Evolutionary conservation across 768 basidiomycete species (phyloP).

Genomic region (Lepiota subincarnata): DNA sequence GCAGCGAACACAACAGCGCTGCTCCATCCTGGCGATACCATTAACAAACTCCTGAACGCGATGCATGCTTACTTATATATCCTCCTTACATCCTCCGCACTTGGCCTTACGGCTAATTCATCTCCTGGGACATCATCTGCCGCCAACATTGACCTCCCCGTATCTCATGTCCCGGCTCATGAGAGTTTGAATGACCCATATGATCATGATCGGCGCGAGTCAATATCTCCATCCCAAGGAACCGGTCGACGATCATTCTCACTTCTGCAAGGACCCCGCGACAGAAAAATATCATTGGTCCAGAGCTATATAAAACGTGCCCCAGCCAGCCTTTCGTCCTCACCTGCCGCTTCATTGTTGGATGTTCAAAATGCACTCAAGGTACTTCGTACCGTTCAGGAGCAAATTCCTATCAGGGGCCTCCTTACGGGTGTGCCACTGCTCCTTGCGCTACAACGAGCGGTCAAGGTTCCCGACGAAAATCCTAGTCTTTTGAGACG

Average conservation of each 20-base stretch:
- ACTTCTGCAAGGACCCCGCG: constrained; percentile 40
- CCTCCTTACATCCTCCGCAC: constrained; percentile 64
- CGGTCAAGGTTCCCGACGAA: constrained; percentile 39
- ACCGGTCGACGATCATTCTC: constrained; percentile 36
- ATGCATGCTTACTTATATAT: constrained; percentile 79
- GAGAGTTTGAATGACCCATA: constrained; percentile 1
- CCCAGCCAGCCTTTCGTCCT: constrained; percentile 36
- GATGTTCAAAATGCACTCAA: constrained; percentile 74
- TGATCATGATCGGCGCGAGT: constrained; percentile 1
- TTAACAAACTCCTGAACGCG: constrained; percentile 72
- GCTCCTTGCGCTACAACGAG: constrained; percentile 69
- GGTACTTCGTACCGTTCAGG: constrained; percentile 63
- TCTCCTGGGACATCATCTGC: constrained; percentile 31
- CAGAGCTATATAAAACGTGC: constrained; percentile 36
- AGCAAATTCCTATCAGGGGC: constrained; percentile 70
- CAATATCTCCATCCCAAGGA: constrained; percentile 9
- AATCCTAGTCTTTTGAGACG: constrained; percentile 39
- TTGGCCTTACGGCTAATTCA: constrained; percentile 47
- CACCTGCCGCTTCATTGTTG: constrained; percentile 34
- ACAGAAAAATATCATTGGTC: constrained; percentile 54
- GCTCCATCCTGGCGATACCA: constrained; percentile 54
- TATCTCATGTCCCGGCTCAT: neutral
- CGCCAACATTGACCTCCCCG: neutral
- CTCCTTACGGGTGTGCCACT: constrained; percentile 80
- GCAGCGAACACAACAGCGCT: constrained; percentile 41